These are phyloP conservation scores for Cynanchum wilfordii DNA, from an alignment of 257 asterid species.

Conservation along the genomic window DNA sequence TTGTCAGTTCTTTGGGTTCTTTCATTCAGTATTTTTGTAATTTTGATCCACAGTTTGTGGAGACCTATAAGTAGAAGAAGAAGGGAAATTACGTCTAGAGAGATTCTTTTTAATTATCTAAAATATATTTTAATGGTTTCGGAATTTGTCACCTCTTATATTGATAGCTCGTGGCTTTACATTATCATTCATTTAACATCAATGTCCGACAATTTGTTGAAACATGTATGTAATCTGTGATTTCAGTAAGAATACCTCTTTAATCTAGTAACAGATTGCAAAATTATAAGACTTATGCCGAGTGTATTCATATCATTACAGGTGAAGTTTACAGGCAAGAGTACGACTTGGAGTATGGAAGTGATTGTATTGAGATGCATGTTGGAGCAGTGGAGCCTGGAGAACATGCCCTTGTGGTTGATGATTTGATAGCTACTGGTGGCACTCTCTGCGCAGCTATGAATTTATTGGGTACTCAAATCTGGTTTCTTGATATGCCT, in stretches of 20 bases:
- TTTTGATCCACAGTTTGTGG: neutral
- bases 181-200: neutral
- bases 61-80: neutral
- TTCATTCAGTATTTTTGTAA: neutral
- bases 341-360: conserved; percentile 84
- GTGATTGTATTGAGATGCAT: conserved; percentile 87
- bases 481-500: conserved; percentile 2
- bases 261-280: neutral
- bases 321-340: conserved; percentile 71
- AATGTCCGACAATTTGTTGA: neutral
- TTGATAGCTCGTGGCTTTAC: neutral
- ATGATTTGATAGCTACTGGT: conserved; percentile 83
- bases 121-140: no score
- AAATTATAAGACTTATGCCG: neutral
- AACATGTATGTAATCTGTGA: neutral
- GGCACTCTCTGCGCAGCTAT: conserved; percentile 89
- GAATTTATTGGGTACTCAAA: conserved; percentile 51
- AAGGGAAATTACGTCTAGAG: no score
- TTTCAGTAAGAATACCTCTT: no score
- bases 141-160: no score
- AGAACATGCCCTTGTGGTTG: conserved; percentile 70
- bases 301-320: conserved; percentile 15
- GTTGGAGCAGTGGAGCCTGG: conserved; percentile 68
- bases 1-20: neutral
- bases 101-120: no score